Base-by-base conservation (phyloP, 2,329 filamentous ascomycete genomes). In the Pyricularia pennisetigena region DNA sequence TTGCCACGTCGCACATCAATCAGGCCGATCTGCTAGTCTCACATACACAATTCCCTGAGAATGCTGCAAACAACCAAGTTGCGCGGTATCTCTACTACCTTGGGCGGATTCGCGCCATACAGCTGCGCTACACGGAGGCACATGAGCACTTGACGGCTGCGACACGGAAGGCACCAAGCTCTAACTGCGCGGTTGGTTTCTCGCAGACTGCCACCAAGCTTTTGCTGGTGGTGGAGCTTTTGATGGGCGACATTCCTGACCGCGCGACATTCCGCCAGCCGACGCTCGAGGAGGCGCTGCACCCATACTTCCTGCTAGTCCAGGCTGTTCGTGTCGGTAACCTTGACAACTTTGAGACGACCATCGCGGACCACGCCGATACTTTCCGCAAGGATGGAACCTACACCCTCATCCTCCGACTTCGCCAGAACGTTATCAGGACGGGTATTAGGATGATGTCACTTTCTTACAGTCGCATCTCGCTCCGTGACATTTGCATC, bases 391-490 rank as follows among this genome's bases (percentile, higher is more conserved):
- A 91, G 72, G 95, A 99, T 77, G 92, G 92, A 69, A 98, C 94
- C 24, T 98, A 98, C 82, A 97, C 94, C 12, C 85, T 99, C 69
- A 96, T 98, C 74, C 86, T 98, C 71, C 94, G 95, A 71, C 85
- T 99, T 70, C 90, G 95, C 74, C 95, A 99, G 80, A 99, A 99
- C 77, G 95, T 99, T 76, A 98, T 99, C 87, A 97, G 97, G 85
- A 99, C 95, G 3, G 95, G 95, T 72, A 97, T 99, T 71, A 93
- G 95, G 73, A 97, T 98, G 93, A 97, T 99, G 88, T 98, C 94
- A 59, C 84, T 99, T 71, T 97, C 94, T 24, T 99, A 99, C 83
- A 97, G 94, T 70, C 92, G 94, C 71, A 99, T 99, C 75, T 97
- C 94, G 1, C 86, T 99, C 68, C 90, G 95, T 69, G 95, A 99